These are phyloP conservation scores for Aspergillus caelatus DNA, from an alignment of 2,329 filamentous ascomycete species.

Conservation along the genomic window DNA sequence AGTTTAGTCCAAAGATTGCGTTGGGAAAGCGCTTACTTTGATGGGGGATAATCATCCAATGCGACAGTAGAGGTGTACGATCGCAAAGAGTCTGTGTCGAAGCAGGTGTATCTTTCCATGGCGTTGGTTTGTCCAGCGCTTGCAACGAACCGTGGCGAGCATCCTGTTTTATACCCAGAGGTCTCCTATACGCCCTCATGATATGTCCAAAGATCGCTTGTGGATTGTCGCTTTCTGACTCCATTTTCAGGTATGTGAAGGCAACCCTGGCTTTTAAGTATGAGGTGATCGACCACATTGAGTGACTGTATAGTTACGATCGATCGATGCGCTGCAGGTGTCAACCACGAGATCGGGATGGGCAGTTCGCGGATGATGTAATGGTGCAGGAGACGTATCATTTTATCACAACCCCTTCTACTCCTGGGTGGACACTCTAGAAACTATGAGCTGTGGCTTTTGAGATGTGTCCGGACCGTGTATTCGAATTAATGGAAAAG, in stretches of 20 bases:
- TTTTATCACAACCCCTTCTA: neutral
- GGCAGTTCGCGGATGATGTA: constrained; percentile 9
- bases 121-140: neutral
- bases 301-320: constrained; percentile 3
- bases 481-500: neutral
- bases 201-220: constrained; percentile 11
- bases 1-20: neutral
- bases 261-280: neutral
- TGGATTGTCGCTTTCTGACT: neutral
- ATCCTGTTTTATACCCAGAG: neutral
- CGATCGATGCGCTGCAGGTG: constrained; percentile 12
- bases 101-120: constrained; percentile 10
- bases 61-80: constrained; percentile 15
- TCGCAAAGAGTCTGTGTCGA: constrained; percentile 13
- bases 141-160: neutral
- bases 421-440: neutral
- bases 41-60: constrained; percentile 6
- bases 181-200: neutral
- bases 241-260: constrained; percentile 5
- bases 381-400: constrained; percentile 9
- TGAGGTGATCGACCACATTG: constrained; percentile 8
- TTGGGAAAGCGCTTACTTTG: neutral
- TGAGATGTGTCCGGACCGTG: neutral
- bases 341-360: constrained; percentile 14
- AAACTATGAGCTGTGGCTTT: neutral